Conservation (phyloP, 495 filamentous ascomycete species). For the Haplographium delicatum region DNA sequence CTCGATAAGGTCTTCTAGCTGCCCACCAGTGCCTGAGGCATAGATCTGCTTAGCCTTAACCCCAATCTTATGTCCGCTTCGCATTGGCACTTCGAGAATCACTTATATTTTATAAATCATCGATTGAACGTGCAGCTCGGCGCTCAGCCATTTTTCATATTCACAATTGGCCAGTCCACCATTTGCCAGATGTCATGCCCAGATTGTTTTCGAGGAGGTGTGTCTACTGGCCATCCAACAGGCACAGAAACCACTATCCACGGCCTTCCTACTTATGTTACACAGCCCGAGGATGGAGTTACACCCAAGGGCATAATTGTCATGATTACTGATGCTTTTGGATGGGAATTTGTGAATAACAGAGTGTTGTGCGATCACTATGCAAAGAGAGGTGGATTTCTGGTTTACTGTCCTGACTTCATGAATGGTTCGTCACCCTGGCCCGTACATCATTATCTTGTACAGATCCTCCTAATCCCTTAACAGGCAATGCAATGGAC, state of each 20-base stretch:
- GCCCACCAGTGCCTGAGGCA: too few relatives aligned
- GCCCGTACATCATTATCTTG: neutral
- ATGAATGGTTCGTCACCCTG: constrained; percentile 44
- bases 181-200: too few relatives aligned
- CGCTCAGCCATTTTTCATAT: too few relatives aligned
- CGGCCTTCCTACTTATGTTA: constrained; percentile 46
- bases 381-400: constrained; percentile 41
- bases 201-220: constrained; percentile 21
- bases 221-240: constrained; percentile 15
- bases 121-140: neutral
- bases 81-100: too few relatives aligned
- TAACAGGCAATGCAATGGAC: constrained; percentile 16
- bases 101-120: too few relatives aligned
- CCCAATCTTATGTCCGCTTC: too few relatives aligned
- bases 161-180: too few relatives aligned
- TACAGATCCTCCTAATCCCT: neutral
- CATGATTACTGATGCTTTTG: constrained; percentile 53
- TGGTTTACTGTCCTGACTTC: constrained; percentile 55
- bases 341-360: constrained; percentile 52
- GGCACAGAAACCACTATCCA: constrained; percentile 36
- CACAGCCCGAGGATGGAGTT: constrained; percentile 27
- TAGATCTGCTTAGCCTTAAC: too few relatives aligned
- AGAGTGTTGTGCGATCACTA: constrained; percentile 49
- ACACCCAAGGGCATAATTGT: constrained; percentile 47
- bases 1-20: too few relatives aligned